Evolutionary conservation across 306 rosid genomes (phyloP), one percentile per base, ranked within the genome.

Genomic region (Sicyos baderoa): DNA sequence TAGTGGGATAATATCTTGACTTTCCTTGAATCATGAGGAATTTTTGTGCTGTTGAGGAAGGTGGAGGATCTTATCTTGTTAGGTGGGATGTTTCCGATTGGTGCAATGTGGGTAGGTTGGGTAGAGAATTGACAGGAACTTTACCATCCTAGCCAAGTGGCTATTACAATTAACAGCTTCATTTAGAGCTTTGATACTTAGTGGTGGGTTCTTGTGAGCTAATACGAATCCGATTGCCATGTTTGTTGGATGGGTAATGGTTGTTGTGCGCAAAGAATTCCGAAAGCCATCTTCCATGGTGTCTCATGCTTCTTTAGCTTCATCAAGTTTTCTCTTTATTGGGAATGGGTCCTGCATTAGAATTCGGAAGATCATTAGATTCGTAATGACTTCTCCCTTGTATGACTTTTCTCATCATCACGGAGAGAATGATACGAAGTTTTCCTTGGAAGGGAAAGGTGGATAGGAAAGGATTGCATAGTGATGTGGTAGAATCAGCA

Each of bases 81-180:
- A 63, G 69, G 29, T 42, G 51, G 51, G 51, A 11, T 11, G 69
- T 12, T 40, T 63, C 69, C 52, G 13, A 42, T 4, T 42, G 32
- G 32, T 63, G 69, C 32, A 19, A 63, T 19, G 45, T 27, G 66
- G 15, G 48, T 49, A 29, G 48, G 22, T 32, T 60, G 48, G 47
- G 23, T 60, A 60, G 14, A 60, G 48, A n/a, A 60, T 29, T 60
- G 48, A 3, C 14, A 7, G 35, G 48, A 60, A 16, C 48, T n/a
- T 60, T 60, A 60, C 47, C 48, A 23, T 60, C 67, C 47, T 16
- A 60, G 67, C 48, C n/a, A 3, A 60, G 66, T 29, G 48, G 15
- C 21, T 18, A 18, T 37, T n/a, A 8, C 49, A n/a, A n/a, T n/a
- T n/a, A n/a, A n/a, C n/a, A 35, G 25, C 35, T 35, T 61, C 13